Conservation (phyloP, 2,329 filamentous ascomycete genomes). For the Mariannaea elegans region DNA sequence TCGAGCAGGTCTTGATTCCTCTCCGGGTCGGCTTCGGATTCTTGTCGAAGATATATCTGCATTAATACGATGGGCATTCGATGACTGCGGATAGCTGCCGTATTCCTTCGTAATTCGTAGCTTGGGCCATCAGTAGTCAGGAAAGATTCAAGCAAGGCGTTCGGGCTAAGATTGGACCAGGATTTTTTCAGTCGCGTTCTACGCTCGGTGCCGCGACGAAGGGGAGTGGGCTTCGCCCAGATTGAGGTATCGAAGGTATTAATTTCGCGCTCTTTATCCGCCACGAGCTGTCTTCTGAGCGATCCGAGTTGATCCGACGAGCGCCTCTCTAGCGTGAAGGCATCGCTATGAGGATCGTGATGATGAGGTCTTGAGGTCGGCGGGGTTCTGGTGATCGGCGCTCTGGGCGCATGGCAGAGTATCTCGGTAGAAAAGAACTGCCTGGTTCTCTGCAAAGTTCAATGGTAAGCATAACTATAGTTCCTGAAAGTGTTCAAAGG, state of each 20-base stretch:
- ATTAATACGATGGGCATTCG: constrained; percentile 44
- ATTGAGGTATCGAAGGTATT: background rate
- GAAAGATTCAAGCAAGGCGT: constrained; percentile 36
- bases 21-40: constrained; percentile 25
- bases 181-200: constrained; percentile 30
- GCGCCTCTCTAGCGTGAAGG: background rate
- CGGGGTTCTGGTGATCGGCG: background rate
- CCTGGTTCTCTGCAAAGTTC: constrained; percentile 21
- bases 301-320: background rate
- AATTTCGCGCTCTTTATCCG: constrained; percentile 20
- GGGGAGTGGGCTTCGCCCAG: constrained; percentile 3
- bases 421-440: background rate
- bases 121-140: constrained; percentile 18
- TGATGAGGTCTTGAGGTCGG: background rate
- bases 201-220: constrained; percentile 30
- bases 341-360: background rate
- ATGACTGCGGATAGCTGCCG: constrained; percentile 37
- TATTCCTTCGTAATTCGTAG: constrained; percentile 24
- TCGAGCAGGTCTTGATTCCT: constrained; percentile 28
- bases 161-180: constrained; percentile 37
- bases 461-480: constrained; percentile 20
- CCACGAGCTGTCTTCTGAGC: constrained; percentile 18
- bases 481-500: background rate
- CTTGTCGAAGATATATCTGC: constrained; percentile 42
- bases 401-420: background rate